Evolutionary conservation across 2,329 filamentous ascomycete genomes (phyloP).

Genomic region (Diplodia sapinea): DNA sequence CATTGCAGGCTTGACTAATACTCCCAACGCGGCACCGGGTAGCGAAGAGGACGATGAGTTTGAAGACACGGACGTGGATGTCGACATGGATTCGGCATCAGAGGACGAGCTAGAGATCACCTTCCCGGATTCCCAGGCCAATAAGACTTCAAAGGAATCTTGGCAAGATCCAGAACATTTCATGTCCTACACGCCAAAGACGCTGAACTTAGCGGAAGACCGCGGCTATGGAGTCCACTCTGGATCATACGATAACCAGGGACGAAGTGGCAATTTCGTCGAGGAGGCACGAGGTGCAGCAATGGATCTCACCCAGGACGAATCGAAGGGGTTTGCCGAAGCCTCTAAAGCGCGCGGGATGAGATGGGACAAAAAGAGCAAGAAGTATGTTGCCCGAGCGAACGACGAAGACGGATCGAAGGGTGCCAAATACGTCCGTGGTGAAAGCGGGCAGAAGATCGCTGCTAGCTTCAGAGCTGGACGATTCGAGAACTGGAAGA

Average conservation of each 20-base stretch:
- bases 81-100: constrained; percentile 50
- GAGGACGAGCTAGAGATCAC: constrained; percentile 62
- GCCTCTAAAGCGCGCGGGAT: constrained; percentile 73
- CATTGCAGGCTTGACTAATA: constrained; percentile 1
- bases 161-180: constrained; percentile 89
- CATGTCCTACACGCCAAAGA: constrained; percentile 92
- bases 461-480: constrained; percentile 92
- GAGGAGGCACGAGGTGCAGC: constrained; percentile 83
- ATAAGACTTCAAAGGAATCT: constrained; percentile 49
- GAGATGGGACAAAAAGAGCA: constrained; percentile 96
- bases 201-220: constrained; percentile 82
- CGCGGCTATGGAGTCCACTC: constrained; percentile 92
- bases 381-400: constrained; percentile 88
- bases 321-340: constrained; percentile 79
- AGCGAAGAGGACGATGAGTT: constrained; percentile 38
- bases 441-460: constrained; percentile 95
- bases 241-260: constrained; percentile 63
- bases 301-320: constrained; percentile 94
- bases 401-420: constrained; percentile 95
- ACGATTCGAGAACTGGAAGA: constrained; percentile 91
- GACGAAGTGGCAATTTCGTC: constrained; percentile 73
- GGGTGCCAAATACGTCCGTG: constrained; percentile 74
- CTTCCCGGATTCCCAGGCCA: constrained; percentile 47
- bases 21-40: not conserved
- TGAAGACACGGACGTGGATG: constrained; percentile 30